phyloP scores from a whole-genome alignment of 192 early-diverging fungal genomes.

The Podila minutissima region DNA sequence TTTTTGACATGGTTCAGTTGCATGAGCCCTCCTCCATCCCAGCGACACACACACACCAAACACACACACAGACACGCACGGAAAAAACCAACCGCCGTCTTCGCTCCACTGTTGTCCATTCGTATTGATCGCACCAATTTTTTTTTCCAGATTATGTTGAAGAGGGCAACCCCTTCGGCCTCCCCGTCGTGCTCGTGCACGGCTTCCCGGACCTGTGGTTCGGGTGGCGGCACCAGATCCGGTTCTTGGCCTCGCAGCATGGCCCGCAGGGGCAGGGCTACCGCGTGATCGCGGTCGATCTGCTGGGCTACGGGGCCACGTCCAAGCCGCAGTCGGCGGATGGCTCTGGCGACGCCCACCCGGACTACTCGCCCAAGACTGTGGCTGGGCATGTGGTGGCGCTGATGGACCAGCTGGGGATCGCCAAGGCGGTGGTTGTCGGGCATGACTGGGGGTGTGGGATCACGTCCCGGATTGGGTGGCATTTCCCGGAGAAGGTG shows the following conservation, averaged over 20 bases:
- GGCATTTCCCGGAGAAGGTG: constrained; percentile 14
- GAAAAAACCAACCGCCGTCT: not conserved
- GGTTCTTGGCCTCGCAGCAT: constrained; percentile 35
- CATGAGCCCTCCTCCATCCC: not conserved
- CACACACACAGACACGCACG: not conserved
- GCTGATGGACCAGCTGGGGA: constrained; percentile 64
- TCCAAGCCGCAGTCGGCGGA: constrained; percentile 1
- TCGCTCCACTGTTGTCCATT: not conserved
- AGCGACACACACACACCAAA: not conserved
- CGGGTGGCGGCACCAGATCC: constrained; percentile 52
- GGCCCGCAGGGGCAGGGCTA: constrained; percentile 38
- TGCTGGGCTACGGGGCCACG: constrained; percentile 61
- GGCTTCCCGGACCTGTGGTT: constrained; percentile 50
- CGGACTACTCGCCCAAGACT: constrained; percentile 4
- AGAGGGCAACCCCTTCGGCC: constrained; percentile 10
- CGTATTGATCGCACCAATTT: too few relatives aligned
- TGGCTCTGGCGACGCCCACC: not conserved
- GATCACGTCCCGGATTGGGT: not conserved
- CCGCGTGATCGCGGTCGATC: constrained; percentile 60
- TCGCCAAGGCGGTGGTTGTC: constrained; percentile 60
- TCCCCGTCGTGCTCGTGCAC: constrained; percentile 25
- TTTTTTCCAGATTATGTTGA: constrained; percentile 18
- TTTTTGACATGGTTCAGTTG: not conserved
- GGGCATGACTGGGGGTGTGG: constrained; percentile 72
- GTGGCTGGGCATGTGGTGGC: constrained; percentile 51